Evolutionary conservation across 495 filamentous ascomycete genomes (phyloP).

Genomic region (Niebla homalea): DNA sequence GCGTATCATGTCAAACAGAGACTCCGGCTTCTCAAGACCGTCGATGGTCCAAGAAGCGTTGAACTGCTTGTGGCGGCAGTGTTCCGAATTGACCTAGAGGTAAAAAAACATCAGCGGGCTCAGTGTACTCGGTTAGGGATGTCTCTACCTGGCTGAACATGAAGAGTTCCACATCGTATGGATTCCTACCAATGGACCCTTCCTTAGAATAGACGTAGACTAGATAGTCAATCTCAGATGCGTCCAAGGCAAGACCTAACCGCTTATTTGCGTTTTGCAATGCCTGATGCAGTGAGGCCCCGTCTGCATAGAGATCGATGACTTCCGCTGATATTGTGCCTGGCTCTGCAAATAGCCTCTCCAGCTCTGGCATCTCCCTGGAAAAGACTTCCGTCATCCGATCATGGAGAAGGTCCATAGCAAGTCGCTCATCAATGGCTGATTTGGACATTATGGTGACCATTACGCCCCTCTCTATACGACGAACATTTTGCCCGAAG

Average conservation of each 20-base stretch:
- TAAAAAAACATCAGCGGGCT: not conserved
- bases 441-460: slow-evolving; percentile 48
- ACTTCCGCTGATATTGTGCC: slow-evolving; percentile 54
- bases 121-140: not conserved
- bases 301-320: slow-evolving; percentile 52
- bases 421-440: slow-evolving; percentile 28
- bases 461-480: slow-evolving; percentile 78
- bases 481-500: slow-evolving; percentile 53
- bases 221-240: slow-evolving; percentile 85
- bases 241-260: slow-evolving; percentile 74
- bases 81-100: slow-evolving; percentile 31
- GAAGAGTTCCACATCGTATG: slow-evolving; percentile 88
- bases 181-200: slow-evolving; percentile 51
- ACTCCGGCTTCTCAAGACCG: slow-evolving; percentile 59
- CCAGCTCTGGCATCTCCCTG: slow-evolving; percentile 48
- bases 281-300: slow-evolving; percentile 48
- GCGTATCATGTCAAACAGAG: slow-evolving; percentile 87
- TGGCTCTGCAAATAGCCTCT: slow-evolving; percentile 67
- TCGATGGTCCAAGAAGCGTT: slow-evolving; percentile 98
- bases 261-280: slow-evolving; percentile 71
- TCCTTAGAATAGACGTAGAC: slow-evolving; percentile 68
- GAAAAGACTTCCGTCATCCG: slow-evolving; percentile 82
- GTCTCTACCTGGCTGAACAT: slow-evolving; percentile 94
- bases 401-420: slow-evolving; percentile 63
- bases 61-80: slow-evolving; percentile 69